A percentile compares a stretch with the other conserved stretches of the same genome.
Evolutionary conservation across 2,329 filamentous ascomycete genomes (phyloP).

Genomic region (Ophiocordyceps unilateralis): DNA sequence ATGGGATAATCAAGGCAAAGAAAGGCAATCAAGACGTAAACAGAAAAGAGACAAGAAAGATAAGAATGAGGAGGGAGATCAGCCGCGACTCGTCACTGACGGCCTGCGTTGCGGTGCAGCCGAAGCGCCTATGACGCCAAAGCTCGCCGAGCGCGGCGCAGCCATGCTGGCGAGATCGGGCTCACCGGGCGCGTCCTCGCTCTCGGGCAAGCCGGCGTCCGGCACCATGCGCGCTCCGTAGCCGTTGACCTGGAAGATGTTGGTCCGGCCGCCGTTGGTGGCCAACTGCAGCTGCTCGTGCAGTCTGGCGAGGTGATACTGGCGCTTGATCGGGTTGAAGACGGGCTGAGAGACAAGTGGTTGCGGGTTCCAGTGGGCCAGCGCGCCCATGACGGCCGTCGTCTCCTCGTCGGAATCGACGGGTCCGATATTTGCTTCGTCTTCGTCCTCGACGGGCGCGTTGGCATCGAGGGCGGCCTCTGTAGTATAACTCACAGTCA

Average conservation of each 20-base stretch:
- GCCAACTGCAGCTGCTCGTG: constrained; percentile 49
- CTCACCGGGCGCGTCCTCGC: constrained; percentile 42
- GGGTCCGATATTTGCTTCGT: constrained; percentile 61
- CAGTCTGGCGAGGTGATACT: constrained; percentile 45
- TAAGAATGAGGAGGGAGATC: constrained; percentile 5
- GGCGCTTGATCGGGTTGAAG: constrained; percentile 42
- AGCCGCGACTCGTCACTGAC: constrained; percentile 30
- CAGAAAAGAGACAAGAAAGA: neutral
- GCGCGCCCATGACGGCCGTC: constrained; percentile 68
- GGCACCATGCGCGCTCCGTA: constrained; percentile 37
- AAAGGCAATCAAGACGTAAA: no score
- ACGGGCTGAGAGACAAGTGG: constrained; percentile 54
- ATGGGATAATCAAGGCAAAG: no score
- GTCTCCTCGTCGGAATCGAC: constrained; percentile 94
- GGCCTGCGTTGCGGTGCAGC: constrained; percentile 23
- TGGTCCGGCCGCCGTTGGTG: constrained; percentile 46
- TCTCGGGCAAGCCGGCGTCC: constrained; percentile 25
- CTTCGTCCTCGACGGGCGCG: constrained; percentile 72
- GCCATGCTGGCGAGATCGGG: constrained; percentile 27
- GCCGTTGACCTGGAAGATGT: constrained; percentile 45
- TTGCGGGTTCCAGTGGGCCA: constrained; percentile 58
- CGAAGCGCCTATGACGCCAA: constrained; percentile 19
- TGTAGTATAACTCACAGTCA: constrained; percentile 17
- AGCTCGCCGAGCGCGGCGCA: constrained; percentile 26
- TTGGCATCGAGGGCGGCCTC: constrained; percentile 91